Evolutionary conservation across 345 rosid species (phyloP).

Genomic region (Microthlaspi erraticum): DNA sequence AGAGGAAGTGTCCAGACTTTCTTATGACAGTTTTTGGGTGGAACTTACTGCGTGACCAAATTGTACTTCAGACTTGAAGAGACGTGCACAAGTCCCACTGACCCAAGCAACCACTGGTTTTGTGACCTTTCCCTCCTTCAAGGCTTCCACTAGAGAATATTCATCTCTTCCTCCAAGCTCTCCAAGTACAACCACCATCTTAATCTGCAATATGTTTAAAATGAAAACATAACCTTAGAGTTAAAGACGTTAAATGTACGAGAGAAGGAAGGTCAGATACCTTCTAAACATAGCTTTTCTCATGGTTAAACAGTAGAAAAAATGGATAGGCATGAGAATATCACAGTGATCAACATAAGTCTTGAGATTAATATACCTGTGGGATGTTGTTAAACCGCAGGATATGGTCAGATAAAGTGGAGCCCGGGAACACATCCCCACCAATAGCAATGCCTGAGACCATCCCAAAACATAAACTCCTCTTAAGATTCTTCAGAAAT

Average conservation of each 20-base stretch:
- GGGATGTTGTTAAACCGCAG: constrained; percentile 96
- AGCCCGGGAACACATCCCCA: constrained; percentile 98
- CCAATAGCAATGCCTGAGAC: constrained; percentile 89
- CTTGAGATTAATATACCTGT: constrained; percentile 56
- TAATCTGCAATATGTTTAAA: constrained; percentile 58
- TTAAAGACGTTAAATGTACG: background rate
- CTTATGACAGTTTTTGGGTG: constrained; percentile 23
- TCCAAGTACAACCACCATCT: constrained; percentile 94
- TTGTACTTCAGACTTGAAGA: constrained; percentile 97
- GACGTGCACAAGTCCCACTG: constrained; percentile 97
- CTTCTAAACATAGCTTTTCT: constrained; percentile 14
- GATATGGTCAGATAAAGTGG: constrained; percentile 91
- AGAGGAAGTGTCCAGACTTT: background rate
- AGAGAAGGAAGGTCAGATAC: constrained; percentile 9
- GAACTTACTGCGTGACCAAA: constrained; percentile 98
- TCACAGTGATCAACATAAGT: background rate
- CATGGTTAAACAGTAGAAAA: background rate
- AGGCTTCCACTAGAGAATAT: constrained; percentile 93
- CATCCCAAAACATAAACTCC: constrained; percentile 41
- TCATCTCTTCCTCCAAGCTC: constrained; percentile 99
- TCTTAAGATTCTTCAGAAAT: constrained; percentile 2
- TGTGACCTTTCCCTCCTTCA: constrained; percentile 87
- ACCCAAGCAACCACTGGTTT: constrained; percentile 99
- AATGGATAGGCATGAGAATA: background rate
- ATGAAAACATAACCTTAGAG: constrained; percentile 19